Percentiles rank a stretch among this genome's conserved stretches.
Conservation (phyloP, 352 stramenopile genomes). For the Globisporangium megalacanthum region DNA sequence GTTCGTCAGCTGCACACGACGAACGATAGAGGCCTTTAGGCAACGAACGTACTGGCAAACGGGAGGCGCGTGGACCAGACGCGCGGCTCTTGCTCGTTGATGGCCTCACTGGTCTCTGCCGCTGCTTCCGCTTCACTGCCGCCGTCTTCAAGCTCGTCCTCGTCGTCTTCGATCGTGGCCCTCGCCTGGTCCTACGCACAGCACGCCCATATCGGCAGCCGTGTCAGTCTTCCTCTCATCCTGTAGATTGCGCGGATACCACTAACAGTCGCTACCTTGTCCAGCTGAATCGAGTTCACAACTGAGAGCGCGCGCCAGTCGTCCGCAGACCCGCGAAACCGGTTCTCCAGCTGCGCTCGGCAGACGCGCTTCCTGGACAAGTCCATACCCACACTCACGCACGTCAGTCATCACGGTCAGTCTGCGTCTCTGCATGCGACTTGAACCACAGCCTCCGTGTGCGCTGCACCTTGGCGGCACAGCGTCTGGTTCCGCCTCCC, state of each 20-base stretch:
- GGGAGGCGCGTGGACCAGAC: constrained; percentile 26
- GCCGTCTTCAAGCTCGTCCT: neutral
- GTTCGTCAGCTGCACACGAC: neutral
- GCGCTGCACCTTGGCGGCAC: constrained; percentile 7
- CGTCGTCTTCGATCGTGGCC: constrained; percentile 1
- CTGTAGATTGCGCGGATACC: no score
- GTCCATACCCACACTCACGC: neutral
- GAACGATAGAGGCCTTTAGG: neutral
- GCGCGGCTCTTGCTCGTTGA: neutral
- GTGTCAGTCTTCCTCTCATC: no score
- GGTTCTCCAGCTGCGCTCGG: constrained; percentile 27
- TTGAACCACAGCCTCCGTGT: neutral
- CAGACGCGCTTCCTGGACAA: constrained; percentile 8
- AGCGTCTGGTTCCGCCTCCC: neutral
- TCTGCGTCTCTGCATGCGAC: neutral
- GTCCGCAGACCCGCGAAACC: constrained; percentile 19
- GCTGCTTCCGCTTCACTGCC: neutral
- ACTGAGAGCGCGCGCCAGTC: constrained; percentile 35
- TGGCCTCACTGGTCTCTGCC: neutral
- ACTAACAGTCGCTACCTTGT: neutral
- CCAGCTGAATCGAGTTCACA: constrained; percentile 20
- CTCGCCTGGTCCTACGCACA: neutral
- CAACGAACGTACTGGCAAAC: constrained; percentile 18
- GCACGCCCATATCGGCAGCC: neutral
- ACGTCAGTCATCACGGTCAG: neutral